These are phyloP conservation scores for Choiromyces venosus DNA, from an alignment of 495 filamentous ascomycete species.

Conservation along the genomic window DNA sequence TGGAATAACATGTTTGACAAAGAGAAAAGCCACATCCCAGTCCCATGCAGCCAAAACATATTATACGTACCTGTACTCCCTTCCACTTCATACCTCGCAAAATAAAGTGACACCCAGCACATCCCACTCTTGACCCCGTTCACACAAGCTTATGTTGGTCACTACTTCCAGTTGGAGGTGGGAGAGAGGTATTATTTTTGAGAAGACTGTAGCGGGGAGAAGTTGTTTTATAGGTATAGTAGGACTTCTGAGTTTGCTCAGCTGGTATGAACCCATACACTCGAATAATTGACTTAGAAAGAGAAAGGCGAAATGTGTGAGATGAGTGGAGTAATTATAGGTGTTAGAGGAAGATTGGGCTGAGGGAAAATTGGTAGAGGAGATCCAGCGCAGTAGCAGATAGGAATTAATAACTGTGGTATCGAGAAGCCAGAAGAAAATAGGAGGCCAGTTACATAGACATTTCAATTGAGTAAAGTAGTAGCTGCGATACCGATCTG, in stretches of 20 bases:
- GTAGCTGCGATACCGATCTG: conserved; percentile 14
- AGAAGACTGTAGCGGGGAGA: background rate
- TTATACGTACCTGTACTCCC: background rate
- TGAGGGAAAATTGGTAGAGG: too few species aligned
- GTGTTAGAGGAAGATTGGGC: too few species aligned
- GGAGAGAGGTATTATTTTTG: background rate
- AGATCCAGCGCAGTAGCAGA: too few species aligned
- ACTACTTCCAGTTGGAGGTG: background rate
- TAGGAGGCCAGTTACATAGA: conserved; percentile 22
- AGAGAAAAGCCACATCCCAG: background rate
- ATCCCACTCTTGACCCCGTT: background rate
- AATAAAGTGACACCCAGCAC: background rate
- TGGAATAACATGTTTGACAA: background rate
- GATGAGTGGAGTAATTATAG: too few species aligned
- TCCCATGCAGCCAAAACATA: background rate
- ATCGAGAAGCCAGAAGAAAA: conserved; percentile 38
- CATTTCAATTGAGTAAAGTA: conserved; percentile 28
- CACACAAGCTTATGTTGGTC: background rate
- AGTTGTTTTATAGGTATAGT: background rate
- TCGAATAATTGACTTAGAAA: background rate
- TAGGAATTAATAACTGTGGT: conserved; percentile 14
- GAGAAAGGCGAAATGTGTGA: too few species aligned
- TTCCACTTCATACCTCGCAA: background rate
- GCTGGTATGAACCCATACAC: background rate
- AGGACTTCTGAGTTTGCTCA: background rate